Percentiles rank a stretch among this genome's conserved stretches.
Conservation (phyloP, 257 asterid genomes). For the Plectranthus barbatus region DNA sequence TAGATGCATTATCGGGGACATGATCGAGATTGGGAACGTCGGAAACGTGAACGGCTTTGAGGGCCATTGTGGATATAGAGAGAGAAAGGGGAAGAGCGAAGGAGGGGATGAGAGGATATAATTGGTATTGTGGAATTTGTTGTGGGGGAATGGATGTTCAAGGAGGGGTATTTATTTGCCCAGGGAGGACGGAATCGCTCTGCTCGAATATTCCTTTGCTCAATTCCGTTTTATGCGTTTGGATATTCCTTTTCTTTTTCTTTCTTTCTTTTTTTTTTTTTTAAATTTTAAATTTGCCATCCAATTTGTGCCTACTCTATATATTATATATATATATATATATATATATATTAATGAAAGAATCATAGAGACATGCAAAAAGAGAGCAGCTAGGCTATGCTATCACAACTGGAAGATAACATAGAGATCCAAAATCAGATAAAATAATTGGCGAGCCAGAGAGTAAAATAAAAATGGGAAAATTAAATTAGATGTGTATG, state of each 20-base stretch:
- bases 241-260: slow-evolving; percentile 40
- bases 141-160: slow-evolving; percentile 1
- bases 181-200: slow-evolving; percentile 14
- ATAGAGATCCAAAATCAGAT: no score
- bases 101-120: slow-evolving; percentile 7
- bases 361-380: no score
- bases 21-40: slow-evolving; percentile 85
- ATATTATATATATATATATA: no score
- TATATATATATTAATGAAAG: no score
- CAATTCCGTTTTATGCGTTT: slow-evolving; percentile 36
- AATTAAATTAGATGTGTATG: no score
- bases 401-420: no score
- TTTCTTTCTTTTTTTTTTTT: no score
- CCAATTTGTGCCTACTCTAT: no score
- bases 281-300: no score
- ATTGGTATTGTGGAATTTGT: slow-evolving; percentile 14
- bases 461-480: no score
- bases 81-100: slow-evolving; percentile 4
- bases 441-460: no score
- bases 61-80: slow-evolving; percentile 45
- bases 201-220: slow-evolving; percentile 43
- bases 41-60: slow-evolving; percentile 80
- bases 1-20: slow-evolving; percentile 51
- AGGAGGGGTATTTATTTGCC: not conserved
- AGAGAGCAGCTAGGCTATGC: no score